Conservation (phyloP, 2,329 filamentous ascomycete species). For the Cadophora sp. region DNA sequence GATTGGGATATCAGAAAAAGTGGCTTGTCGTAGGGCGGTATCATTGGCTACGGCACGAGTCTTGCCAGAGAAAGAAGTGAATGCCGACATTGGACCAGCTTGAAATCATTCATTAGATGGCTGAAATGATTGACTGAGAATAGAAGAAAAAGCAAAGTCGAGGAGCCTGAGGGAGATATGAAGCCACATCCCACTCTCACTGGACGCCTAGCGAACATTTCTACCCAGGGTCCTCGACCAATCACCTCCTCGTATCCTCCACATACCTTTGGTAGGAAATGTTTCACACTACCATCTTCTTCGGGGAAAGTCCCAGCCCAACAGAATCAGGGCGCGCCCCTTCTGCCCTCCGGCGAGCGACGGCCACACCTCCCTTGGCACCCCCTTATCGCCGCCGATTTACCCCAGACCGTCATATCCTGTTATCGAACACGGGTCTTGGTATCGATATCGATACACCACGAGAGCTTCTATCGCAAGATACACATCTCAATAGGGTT, state of each 20-base stretch:
- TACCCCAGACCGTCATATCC: conserved; percentile 20
- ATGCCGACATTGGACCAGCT: neutral
- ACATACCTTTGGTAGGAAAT: conserved; percentile 5
- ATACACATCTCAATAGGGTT: conserved; percentile 29
- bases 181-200: conserved; percentile 9
- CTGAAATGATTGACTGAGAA: conserved; percentile 8
- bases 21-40: conserved; percentile 9
- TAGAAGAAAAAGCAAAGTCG: neutral
- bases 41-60: conserved; percentile 13
- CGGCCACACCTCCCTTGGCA: conserved; percentile 20
- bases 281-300: neutral
- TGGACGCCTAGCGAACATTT: conserved; percentile 18
- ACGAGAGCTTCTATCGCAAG: conserved; percentile 30
- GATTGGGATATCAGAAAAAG: conserved; percentile 17
- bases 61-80: conserved; percentile 17
- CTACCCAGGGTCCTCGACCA: neutral
- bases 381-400: conserved; percentile 31
- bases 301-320: conserved; percentile 7
- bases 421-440: conserved; percentile 27
- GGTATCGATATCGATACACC: conserved; percentile 33
- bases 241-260: neutral
- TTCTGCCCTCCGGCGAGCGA: conserved; percentile 33
- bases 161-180: neutral
- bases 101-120: neutral
- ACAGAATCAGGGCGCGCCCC: neutral